Evolutionary conservation across 2,329 filamentous ascomycete species (phyloP).

Genomic region (Trichoderma sp.): DNA sequence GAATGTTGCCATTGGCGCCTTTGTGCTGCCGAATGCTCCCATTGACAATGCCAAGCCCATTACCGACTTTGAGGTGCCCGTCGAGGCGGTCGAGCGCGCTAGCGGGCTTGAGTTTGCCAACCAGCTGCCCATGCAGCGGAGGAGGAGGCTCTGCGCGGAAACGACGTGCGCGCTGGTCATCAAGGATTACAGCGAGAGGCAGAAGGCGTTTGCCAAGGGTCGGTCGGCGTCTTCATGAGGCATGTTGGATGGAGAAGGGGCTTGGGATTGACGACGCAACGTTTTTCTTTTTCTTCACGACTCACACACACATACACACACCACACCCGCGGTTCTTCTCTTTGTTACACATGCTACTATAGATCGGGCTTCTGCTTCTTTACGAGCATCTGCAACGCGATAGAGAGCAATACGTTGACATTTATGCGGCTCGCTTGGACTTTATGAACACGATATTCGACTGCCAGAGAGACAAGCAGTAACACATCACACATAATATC

Average conservation of each 20-base stretch:
- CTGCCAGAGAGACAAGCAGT: background rate
- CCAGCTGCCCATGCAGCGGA: constrained; percentile 71
- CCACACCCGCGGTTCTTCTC: background rate
- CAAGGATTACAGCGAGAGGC: constrained; percentile 70
- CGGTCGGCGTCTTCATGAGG: background rate
- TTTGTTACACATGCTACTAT: constrained; percentile 2
- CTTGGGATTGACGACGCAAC: background rate
- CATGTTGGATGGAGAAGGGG: background rate
- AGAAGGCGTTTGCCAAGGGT: constrained; percentile 59
- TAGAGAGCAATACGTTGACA: constrained; percentile 1
- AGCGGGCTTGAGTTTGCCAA: constrained; percentile 88
- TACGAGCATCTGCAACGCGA: background rate
- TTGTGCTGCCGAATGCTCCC: constrained; percentile 87
- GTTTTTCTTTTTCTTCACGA: background rate
- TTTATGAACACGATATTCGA: background rate
- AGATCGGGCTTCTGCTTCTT: constrained; percentile 1
- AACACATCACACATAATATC: background rate
- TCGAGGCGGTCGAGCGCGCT: constrained; percentile 90
- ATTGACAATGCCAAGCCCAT: constrained; percentile 89
- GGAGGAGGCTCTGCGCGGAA: constrained; percentile 82
- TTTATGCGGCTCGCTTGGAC: background rate
- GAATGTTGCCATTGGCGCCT: constrained; percentile 86
- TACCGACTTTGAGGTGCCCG: constrained; percentile 88
- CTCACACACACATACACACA: background rate
- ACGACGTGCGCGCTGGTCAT: constrained; percentile 82